These are phyloP conservation scores for Albifimbria verrucaria DNA, from an alignment of 2,329 filamentous ascomycete genomes.

Conservation along the genomic window DNA sequence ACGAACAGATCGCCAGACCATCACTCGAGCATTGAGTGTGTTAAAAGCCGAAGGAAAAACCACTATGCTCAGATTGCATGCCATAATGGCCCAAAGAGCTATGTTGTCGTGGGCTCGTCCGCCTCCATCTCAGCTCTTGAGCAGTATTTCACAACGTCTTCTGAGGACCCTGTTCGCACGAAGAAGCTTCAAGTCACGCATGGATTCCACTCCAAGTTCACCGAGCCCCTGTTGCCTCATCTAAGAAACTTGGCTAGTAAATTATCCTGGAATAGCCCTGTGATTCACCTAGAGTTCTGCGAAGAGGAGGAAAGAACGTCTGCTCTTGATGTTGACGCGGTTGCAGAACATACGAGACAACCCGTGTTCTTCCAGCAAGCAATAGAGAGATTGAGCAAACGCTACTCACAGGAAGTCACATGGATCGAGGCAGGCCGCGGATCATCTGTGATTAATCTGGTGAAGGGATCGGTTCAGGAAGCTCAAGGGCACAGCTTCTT, in stretches of 20 bases:
- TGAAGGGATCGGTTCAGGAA: constrained; percentile 16
- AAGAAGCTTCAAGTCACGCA: constrained; percentile 42
- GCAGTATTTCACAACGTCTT: neutral
- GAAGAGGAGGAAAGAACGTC: neutral
- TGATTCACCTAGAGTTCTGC: constrained; percentile 8
- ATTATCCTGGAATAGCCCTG: constrained; percentile 1
- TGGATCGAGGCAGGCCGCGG: constrained; percentile 41
- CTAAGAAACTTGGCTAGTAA: constrained; percentile 21
- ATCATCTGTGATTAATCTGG: constrained; percentile 32
- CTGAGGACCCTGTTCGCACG: constrained; percentile 12
- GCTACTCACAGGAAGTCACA: constrained; percentile 18
- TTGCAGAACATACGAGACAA: constrained; percentile 34
- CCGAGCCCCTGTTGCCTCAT: constrained; percentile 27
- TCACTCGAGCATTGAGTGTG: neutral
- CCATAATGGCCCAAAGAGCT: constrained; percentile 39
- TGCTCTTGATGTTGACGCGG: constrained; percentile 7
- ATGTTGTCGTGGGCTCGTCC: constrained; percentile 36
- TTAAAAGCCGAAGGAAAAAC: neutral
- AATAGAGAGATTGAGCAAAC: constrained; percentile 30
- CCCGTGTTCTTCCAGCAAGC: constrained; percentile 44
- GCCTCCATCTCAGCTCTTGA: constrained; percentile 26
- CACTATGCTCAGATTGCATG: constrained; percentile 37
- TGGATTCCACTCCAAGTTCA: constrained; percentile 43
- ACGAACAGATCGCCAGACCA: constrained; percentile 21
- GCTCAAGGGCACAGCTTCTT: neutral